Conservation (phyloP, 202 grass and related monocot species). For the Zoysia matrella region DNA sequence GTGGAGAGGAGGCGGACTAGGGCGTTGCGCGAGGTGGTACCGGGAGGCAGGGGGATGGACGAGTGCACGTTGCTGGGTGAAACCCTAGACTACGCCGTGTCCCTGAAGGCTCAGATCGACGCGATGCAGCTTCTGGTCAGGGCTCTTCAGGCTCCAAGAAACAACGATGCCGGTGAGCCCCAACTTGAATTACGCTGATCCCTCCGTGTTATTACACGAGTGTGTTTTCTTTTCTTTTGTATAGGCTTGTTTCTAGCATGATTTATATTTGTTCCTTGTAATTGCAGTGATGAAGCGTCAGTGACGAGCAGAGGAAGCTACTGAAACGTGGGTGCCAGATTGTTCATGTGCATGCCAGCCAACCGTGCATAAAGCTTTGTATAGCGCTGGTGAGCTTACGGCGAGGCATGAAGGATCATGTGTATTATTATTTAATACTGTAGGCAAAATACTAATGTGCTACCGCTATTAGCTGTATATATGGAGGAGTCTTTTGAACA, state of each 20-base stretch:
- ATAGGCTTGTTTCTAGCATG: neutral
- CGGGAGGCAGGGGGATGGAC: slow-evolving; percentile 61
- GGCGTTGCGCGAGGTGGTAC: slow-evolving; percentile 58
- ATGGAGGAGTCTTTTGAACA: neutral
- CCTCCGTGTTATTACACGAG: too few relatives aligned
- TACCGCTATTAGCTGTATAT: neutral
- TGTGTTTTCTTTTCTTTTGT: too few relatives aligned
- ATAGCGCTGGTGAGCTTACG: slow-evolving; percentile 11
- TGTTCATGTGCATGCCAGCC: neutral
- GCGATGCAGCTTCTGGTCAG: slow-evolving; percentile 71
- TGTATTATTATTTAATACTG: neutral
- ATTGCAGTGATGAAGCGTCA: slow-evolving; percentile 5
- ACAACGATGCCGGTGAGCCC: neutral
- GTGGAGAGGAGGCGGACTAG: slow-evolving; percentile 47
- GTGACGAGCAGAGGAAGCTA: neutral
- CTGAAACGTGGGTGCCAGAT: too few relatives aligned
- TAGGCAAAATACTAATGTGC: slow-evolving; percentile 3
- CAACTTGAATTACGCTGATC: too few relatives aligned
- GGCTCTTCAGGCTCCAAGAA: slow-evolving; percentile 45
- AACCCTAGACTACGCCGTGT: slow-evolving; percentile 71
- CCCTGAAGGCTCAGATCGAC: slow-evolving; percentile 71
- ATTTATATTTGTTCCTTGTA: neutral
- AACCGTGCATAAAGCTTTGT: neutral
- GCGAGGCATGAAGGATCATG: neutral
- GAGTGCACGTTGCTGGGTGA: slow-evolving; percentile 67